phyloP scores from a whole-genome alignment of 768 basidiomycete species.

The Tylopilus vinaceipallidus region DNA sequence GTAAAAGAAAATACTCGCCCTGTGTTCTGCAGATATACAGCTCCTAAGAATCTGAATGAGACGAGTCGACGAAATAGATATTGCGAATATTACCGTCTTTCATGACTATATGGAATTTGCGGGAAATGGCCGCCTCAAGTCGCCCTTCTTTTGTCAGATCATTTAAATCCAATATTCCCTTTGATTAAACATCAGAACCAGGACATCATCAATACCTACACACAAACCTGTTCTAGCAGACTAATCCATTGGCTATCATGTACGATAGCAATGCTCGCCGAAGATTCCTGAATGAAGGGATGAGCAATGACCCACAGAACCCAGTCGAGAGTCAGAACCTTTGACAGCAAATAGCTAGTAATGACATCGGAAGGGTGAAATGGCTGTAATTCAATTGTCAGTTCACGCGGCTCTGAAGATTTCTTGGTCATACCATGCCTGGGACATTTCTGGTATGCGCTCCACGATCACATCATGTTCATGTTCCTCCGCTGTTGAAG shows the following conservation, averaged over 20 bases:
- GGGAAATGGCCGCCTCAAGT: background rate
- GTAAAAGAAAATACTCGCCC: background rate
- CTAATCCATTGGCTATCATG: constrained; percentile 1
- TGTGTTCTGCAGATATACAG: background rate
- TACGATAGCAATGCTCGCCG: background rate
- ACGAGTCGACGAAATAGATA: background rate
- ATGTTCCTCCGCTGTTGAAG: background rate
- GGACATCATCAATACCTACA: background rate
- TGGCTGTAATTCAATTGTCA: background rate
- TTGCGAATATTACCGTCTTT: background rate
- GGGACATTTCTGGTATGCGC: background rate
- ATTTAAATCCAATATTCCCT: background rate
- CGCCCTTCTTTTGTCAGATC: background rate
- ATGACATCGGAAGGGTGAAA: background rate
- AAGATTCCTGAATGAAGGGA: background rate
- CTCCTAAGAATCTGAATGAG: background rate
- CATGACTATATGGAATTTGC: background rate
- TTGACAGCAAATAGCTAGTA: background rate
- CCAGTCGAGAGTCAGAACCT: background rate
- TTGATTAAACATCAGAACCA: background rate
- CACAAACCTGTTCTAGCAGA: background rate
- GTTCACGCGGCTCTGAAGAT: background rate
- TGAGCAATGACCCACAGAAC: background rate
- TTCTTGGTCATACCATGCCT: background rate
- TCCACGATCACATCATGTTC: background rate